These are phyloP conservation scores for Acanthamoeba castellanii DNA, from an alignment of 208 protist species.

Conservation along the genomic window DNA sequence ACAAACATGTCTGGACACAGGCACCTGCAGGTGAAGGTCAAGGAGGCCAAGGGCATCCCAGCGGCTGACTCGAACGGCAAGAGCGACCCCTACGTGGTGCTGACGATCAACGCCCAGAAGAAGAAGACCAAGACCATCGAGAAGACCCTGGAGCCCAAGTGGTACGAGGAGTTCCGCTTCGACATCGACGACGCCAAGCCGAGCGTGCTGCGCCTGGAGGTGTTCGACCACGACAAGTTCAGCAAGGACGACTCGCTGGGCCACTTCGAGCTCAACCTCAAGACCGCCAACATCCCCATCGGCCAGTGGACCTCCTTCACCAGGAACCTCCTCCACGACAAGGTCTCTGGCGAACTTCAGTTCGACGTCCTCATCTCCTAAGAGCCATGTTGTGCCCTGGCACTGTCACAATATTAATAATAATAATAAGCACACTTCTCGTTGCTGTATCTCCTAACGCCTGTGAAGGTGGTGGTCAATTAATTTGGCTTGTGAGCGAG, in stretches of 20 bases:
- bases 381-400: background rate
- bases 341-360: slow-evolving; percentile 4
- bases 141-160: slow-evolving; percentile 8
- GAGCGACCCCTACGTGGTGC: slow-evolving; percentile 14
- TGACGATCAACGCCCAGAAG: slow-evolving; percentile 45
- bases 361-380: slow-evolving; percentile 38
- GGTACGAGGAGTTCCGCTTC: slow-evolving; percentile 68
- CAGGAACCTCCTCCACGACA: slow-evolving; percentile 56
- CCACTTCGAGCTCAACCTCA: slow-evolving; percentile 65
- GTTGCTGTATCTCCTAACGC: too few relatives aligned
- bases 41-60: slow-evolving; percentile 62
- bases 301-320: slow-evolving; percentile 44
- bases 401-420: too few relatives aligned
- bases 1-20: slow-evolving; percentile 46
- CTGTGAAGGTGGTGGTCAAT: too few relatives aligned
- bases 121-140: slow-evolving; percentile 69
- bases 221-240: slow-evolving; percentile 73
- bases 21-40: slow-evolving; percentile 2
- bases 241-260: slow-evolving; percentile 73
- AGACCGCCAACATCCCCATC: slow-evolving; percentile 42
- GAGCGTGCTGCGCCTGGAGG: slow-evolving; percentile 9
- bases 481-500: too few relatives aligned
- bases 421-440: too few relatives aligned
- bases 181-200: slow-evolving; percentile 21
- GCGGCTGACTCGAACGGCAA: slow-evolving; percentile 60